phyloP scores from a whole-genome alignment of 164 flowering plant genomes.

The Santalum album region DNA sequence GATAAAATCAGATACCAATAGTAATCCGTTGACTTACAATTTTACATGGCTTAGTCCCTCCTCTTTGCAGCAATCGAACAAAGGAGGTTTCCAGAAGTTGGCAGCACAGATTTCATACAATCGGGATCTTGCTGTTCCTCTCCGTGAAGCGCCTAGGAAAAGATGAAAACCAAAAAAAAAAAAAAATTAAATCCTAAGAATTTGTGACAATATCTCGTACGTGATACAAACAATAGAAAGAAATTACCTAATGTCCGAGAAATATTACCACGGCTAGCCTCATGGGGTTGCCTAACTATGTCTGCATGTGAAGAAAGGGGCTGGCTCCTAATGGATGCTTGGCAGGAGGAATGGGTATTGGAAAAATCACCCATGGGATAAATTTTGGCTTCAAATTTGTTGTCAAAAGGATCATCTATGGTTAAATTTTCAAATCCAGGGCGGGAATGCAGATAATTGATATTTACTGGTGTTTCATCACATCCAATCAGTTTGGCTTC shows the following conservation, averaged over 20 bases:
- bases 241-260: not conserved
- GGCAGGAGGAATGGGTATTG: not conserved
- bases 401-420: conserved; percentile 14
- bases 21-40: conserved; percentile 39
- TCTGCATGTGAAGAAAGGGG: not conserved
- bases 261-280: not conserved
- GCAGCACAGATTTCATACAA: conserved; percentile 60
- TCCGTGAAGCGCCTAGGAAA: not conserved
- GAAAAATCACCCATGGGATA: not conserved
- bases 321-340: not conserved
- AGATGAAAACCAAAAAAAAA: no score
- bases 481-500: conserved; percentile 71
- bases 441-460: conserved; percentile 9
- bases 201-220: no score
- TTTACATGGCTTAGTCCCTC: conserved; percentile 69
- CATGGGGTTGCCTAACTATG: not conserved
- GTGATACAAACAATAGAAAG: no score
- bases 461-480: conserved; percentile 43
- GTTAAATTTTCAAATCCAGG: conserved; percentile 10
- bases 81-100: conserved; percentile 63
- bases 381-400: not conserved
- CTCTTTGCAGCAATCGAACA: conserved; percentile 61
- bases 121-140: conserved; percentile 43
- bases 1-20: not conserved
- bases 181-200: no score